A percentile compares a stretch with the other conserved stretches of the same genome.
Conservation (phyloP, 371 early-diverging fungal species). For the Mucor lusitanicus region DNA sequence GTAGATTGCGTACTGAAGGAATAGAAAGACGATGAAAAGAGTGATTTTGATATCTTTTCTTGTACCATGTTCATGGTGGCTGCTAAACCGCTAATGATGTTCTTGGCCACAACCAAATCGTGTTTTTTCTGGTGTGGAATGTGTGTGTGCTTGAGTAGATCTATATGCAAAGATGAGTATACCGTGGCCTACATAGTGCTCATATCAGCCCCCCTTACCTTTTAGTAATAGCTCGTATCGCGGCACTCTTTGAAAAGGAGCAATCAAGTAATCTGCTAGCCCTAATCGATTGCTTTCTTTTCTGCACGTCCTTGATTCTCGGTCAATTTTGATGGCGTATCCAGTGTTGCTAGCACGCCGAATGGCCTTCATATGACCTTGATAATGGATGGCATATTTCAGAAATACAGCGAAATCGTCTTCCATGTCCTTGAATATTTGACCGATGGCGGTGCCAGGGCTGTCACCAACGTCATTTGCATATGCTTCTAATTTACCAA, state of each 20-base stretch:
- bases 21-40: neutral
- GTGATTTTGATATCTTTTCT: neutral
- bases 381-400: constrained; percentile 48
- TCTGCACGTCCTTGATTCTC: constrained; percentile 22
- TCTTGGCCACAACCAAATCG: constrained; percentile 12
- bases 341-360: constrained; percentile 37
- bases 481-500: constrained; percentile 9
- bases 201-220: constrained; percentile 20
- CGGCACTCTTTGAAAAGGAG: constrained; percentile 47
- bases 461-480: neutral
- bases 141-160: constrained; percentile 24
- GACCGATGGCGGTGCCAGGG: constrained; percentile 17
- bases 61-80: constrained; percentile 21
- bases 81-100: constrained; percentile 19
- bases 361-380: constrained; percentile 34
- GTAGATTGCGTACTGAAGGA: neutral
- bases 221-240: constrained; percentile 47
- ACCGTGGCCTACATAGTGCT: neutral
- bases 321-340: constrained; percentile 38
- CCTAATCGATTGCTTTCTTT: constrained; percentile 41
- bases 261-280: constrained; percentile 42
- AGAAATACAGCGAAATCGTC: constrained; percentile 39
- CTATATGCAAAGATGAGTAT: neutral
- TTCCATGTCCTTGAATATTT: constrained; percentile 31
- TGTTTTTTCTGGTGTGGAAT: neutral